Percentiles rank a stretch among this genome's conserved stretches.
phyloP scores from a whole-genome alignment of 2,329 filamentous ascomycete species.

The Tolypocladium ovalisporum region DNA sequence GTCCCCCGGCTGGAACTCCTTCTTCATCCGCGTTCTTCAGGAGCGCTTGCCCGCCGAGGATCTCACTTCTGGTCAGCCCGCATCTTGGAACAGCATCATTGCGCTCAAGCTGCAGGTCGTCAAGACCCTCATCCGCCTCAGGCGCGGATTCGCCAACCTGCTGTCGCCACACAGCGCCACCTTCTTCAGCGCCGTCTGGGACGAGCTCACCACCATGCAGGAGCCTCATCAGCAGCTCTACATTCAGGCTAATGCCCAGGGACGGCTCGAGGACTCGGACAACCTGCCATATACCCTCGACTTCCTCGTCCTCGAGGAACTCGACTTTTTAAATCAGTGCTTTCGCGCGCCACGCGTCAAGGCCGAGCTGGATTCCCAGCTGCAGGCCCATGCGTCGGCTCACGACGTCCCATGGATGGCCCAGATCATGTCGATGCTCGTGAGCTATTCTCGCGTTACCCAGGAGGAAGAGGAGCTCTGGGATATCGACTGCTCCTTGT shows the following conservation, averaged over 20 bases:
- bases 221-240: slow-evolving; percentile 71
- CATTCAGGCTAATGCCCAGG: slow-evolving; percentile 75
- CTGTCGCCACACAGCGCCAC: slow-evolving; percentile 72
- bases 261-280: slow-evolving; percentile 80
- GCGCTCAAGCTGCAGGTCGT: slow-evolving; percentile 89
- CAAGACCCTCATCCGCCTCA: slow-evolving; percentile 85
- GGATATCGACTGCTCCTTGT: slow-evolving; percentile 94
- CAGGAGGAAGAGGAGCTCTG: slow-evolving; percentile 89
- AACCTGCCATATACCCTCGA: slow-evolving; percentile 90
- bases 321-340: slow-evolving; percentile 90
- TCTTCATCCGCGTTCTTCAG: slow-evolving; percentile 74
- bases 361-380: slow-evolving; percentile 73
- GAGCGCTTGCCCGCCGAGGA: slow-evolving; percentile 57
- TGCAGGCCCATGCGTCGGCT: slow-evolving; percentile 48
- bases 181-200: slow-evolving; percentile 82
- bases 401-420: slow-evolving; percentile 69
- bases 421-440: slow-evolving; percentile 76
- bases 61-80: slow-evolving; percentile 38
- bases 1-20: slow-evolving; percentile 65
- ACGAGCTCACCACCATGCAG: slow-evolving; percentile 68
- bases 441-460: slow-evolving; percentile 80
- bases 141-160: slow-evolving; percentile 69
- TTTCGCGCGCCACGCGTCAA: slow-evolving; percentile 81
- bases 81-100: slow-evolving; percentile 69
- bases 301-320: slow-evolving; percentile 83